These are phyloP conservation scores for Aspergillus nidulans DNA, from an alignment of 495 filamentous ascomycete species.

Conservation along the genomic window DNA sequence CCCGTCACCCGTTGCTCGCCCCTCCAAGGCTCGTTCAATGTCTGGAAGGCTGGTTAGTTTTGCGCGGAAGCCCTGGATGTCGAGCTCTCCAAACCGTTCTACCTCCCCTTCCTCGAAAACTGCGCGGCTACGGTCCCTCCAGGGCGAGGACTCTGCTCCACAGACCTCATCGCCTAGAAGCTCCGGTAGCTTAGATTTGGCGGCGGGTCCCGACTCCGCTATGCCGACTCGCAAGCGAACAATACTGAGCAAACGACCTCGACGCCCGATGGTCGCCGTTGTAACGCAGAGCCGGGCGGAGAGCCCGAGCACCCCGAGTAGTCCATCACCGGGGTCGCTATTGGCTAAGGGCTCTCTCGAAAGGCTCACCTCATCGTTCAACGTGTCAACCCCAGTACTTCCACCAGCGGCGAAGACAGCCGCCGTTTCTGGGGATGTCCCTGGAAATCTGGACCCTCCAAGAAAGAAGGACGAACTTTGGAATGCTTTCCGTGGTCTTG, in stretches of 20 bases:
- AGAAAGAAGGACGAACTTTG: constrained; percentile 83
- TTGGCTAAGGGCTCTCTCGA: constrained; percentile 57
- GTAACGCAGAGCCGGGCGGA: constrained; percentile 45
- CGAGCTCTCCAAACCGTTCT: constrained; percentile 56
- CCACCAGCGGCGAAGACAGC: constrained; percentile 49
- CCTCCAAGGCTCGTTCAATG: constrained; percentile 47
- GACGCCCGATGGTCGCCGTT: constrained; percentile 50
- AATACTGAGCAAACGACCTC: constrained; percentile 40
- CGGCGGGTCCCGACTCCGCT: constrained; percentile 23
- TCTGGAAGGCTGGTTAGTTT: constrained; percentile 64
- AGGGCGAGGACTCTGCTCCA: constrained; percentile 37
- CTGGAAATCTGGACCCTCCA: constrained; percentile 39
- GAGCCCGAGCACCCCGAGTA: constrained; percentile 38
- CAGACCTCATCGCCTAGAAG: constrained; percentile 14
- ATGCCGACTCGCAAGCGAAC: constrained; percentile 33
- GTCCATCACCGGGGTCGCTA: constrained; percentile 47
- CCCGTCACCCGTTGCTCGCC: constrained; percentile 37
- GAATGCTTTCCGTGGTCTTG: constrained; percentile 74
- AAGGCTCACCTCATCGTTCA: constrained; percentile 46
- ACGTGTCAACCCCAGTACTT: constrained; percentile 42
- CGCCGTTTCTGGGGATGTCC: constrained; percentile 27
- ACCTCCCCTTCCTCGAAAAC: constrained; percentile 52
- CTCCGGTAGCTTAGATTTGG: constrained; percentile 20
- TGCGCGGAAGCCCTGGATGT: constrained; percentile 64
- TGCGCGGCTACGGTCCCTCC: constrained; percentile 32